Percentiles rank a stretch among this genome's conserved stretches.
phyloP scores from a whole-genome alignment of 768 basidiomycete genomes.

The Boletus insuetus region DNA sequence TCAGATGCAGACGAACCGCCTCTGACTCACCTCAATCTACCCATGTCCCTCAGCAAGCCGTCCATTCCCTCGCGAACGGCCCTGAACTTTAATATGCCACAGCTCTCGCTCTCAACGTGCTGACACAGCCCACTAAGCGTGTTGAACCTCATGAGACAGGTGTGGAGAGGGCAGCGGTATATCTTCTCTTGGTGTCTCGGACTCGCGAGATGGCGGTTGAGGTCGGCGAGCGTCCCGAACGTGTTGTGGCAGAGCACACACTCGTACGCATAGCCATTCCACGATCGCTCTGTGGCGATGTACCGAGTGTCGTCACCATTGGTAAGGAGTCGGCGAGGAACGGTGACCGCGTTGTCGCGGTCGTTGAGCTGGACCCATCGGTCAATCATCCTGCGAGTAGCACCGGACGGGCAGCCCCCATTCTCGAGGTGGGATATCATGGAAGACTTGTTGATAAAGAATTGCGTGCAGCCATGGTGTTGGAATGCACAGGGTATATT shows the following conservation, averaged over 20 bases:
- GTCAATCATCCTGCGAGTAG: conserved; percentile 37
- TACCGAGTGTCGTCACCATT: conserved; percentile 6
- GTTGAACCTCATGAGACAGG: conserved; percentile 43
- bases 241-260: conserved; percentile 58
- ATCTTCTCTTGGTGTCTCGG: conserved; percentile 52
- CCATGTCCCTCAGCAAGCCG: conserved; percentile 23
- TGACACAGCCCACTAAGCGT: conserved; percentile 59
- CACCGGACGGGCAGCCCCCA: conserved; percentile 53
- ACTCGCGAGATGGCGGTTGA: conserved; percentile 66
- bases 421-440: conserved; percentile 63
- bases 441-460: conserved; percentile 53
- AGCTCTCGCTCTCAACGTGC: conserved; percentile 64
- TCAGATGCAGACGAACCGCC: not conserved
- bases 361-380: conserved; percentile 43
- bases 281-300: conserved; percentile 38
- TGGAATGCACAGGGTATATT: conserved; percentile 37
- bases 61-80: conserved; percentile 41
- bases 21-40: conserved; percentile 13
- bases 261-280: conserved; percentile 49
- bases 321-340: conserved; percentile 51
- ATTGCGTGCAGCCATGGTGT: conserved; percentile 38
- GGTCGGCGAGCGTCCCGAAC: conserved; percentile 39
- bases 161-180: conserved; percentile 51
- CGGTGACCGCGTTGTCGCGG: conserved; percentile 48
- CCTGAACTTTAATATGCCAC: conserved; percentile 51